These are phyloP conservation scores for Lepraria neglecta DNA, from an alignment of 495 filamentous ascomycete genomes.

Conservation along the genomic window DNA sequence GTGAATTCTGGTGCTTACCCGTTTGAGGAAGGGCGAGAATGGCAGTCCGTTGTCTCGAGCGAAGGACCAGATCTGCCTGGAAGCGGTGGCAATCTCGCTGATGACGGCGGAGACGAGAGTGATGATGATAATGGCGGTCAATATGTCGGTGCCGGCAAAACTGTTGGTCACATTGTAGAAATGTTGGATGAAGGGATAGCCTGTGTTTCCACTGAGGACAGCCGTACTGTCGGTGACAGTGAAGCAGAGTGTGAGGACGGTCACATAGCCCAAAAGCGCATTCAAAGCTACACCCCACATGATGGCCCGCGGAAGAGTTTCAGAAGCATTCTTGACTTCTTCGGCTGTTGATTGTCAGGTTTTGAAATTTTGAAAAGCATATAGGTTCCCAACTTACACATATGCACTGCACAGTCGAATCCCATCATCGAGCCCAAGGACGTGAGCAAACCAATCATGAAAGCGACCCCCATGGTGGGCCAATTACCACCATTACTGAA, in stretches of 20 bases:
- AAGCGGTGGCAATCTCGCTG: slow-evolving; percentile 50
- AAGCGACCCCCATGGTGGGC: slow-evolving; percentile 46
- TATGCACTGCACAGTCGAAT: slow-evolving; percentile 52
- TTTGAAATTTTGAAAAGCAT: neutral
- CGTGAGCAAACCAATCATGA: slow-evolving; percentile 50
- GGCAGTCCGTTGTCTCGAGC: slow-evolving; percentile 52
- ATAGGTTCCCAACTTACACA: slow-evolving; percentile 36
- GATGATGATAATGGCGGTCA: slow-evolving; percentile 47
- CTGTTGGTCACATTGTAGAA: slow-evolving; percentile 46
- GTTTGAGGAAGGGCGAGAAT: slow-evolving; percentile 36
- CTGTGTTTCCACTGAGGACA: slow-evolving; percentile 36
- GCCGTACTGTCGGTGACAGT: slow-evolving; percentile 46
- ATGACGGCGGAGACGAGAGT: slow-evolving; percentile 45
- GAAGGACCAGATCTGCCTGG: slow-evolving; percentile 54
- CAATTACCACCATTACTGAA: slow-evolving; percentile 53
- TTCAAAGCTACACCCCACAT: slow-evolving; percentile 46
- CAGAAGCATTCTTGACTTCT: slow-evolving; percentile 51
- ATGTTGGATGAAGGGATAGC: slow-evolving; percentile 50
- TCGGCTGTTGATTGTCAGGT: slow-evolving; percentile 38
- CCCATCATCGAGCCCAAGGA: slow-evolving; percentile 48
- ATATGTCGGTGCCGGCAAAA: slow-evolving; percentile 41
- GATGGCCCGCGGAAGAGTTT: slow-evolving; percentile 51
- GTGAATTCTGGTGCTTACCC: slow-evolving; percentile 5
- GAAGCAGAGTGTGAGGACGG: slow-evolving; percentile 49
- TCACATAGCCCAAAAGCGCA: slow-evolving; percentile 44